Conservation (phyloP, 2,329 filamentous ascomycete species). For the Paramyrothecium roridum region DNA sequence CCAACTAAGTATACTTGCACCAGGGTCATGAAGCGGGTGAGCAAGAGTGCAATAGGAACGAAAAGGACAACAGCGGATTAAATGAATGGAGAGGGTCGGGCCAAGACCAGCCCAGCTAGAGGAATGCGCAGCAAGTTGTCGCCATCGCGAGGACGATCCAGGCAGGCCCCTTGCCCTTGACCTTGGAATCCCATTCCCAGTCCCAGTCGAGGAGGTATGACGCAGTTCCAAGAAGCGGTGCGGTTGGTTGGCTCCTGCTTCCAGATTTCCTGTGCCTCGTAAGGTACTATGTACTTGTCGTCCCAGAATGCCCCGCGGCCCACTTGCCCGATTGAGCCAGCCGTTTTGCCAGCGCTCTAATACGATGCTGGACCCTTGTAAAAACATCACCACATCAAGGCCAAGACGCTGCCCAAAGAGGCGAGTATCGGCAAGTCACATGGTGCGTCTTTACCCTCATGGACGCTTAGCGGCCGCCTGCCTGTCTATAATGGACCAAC, state of each 20-base stretch:
- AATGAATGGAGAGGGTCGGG: conserved; percentile 12
- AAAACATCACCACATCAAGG: too few relatives aligned
- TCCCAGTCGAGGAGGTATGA: conserved; percentile 6
- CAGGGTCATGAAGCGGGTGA: neutral
- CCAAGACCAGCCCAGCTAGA: neutral
- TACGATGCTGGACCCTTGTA: neutral
- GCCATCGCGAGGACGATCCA: neutral
- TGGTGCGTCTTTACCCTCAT: too few relatives aligned
- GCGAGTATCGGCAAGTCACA: too few relatives aligned
- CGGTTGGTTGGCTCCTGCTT: too few relatives aligned
- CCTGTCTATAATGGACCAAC: too few relatives aligned
- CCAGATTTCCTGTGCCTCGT: too few relatives aligned
- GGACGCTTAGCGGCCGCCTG: too few relatives aligned
- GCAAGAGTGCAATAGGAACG: neutral
- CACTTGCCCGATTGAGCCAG: neutral
- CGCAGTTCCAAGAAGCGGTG: conserved; percentile 10
- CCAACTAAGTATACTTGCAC: neutral
- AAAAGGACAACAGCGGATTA: too few relatives aligned
- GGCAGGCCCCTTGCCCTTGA: neutral
- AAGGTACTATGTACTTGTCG: too few relatives aligned
- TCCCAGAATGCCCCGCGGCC: neutral
- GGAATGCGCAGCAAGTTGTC: neutral
- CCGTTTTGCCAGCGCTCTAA: too few relatives aligned
- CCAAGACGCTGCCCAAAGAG: too few relatives aligned
- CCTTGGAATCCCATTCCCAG: neutral